phyloP scores from a whole-genome alignment of 768 basidiomycete genomes.

The Leccinum broughii region DNA sequence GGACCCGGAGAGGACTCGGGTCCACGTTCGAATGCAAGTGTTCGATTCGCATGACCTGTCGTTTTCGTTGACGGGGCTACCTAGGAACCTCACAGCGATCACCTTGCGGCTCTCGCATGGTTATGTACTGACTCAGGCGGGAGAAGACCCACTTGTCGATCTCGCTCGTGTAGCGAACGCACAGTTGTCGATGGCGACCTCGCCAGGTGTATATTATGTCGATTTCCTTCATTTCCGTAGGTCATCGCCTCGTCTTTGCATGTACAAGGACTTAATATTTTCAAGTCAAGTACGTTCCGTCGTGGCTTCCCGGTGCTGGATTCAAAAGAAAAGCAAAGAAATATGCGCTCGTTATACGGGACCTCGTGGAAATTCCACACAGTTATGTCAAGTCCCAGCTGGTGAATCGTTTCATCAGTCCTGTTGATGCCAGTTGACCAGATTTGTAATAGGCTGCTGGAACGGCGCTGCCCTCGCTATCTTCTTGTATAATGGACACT shows the following conservation, averaged over 20 bases:
- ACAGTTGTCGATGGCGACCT: conserved; percentile 16
- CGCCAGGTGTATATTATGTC: conserved; percentile 10
- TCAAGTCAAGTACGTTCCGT: conserved; percentile 28
- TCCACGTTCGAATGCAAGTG: not conserved
- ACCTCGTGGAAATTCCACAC: conserved; percentile 14
- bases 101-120: conserved; percentile 42
- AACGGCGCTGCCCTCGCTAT: conserved; percentile 16
- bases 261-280: too few species aligned
- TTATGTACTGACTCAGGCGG: conserved; percentile 37
- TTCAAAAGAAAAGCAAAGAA: conserved; percentile 18
- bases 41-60: too few species aligned
- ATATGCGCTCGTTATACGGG: conserved; percentile 8
- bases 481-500: conserved; percentile 12
- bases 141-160: conserved; percentile 38
- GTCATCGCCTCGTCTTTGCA: not conserved
- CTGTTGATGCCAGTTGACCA: not conserved
- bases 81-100: conserved; percentile 21
- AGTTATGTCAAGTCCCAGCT: conserved; percentile 14
- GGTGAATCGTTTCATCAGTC: conserved; percentile 5
- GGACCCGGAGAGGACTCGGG: not conserved
- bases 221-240: conserved; percentile 22
- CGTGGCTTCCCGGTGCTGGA: conserved; percentile 23
- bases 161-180: conserved; percentile 29
- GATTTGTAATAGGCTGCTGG: conserved; percentile 14
- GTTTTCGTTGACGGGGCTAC: not conserved